Base-by-base conservation (phyloP, 768 basidiomycete genomes). In the Gloeopeniophorella convolvens region DNA sequence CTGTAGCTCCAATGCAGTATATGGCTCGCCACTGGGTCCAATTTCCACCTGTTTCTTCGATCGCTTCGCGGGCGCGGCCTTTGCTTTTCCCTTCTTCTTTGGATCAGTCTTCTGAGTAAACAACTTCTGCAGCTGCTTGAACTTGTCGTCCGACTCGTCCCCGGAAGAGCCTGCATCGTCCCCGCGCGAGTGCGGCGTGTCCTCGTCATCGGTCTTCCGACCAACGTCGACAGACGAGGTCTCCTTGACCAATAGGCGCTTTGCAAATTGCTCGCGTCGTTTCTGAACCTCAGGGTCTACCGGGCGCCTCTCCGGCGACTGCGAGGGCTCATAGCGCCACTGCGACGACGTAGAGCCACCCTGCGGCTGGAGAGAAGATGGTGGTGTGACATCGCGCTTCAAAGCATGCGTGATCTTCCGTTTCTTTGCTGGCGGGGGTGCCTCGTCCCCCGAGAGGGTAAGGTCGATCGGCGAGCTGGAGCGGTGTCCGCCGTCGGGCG, bases 1-100 rank as follows among this genome's bases (percentile, higher is more conserved):
- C 66, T 91, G 90, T 40, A 79, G 66, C 64, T 93, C 90, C 20
- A 91, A 62, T 2, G 86, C 85, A 2, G 89, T 91, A 55, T 82
- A 91, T 9, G 80, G 43, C 62, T 83, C 62, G 0, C 87, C 89
- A 51, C 79, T 76, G 1, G 86, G 83, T 2, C 88, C 89, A 20
- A 83, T 53, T 50, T 73, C 74, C 24, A 66, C 66, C 3, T 51
- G 58, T 47, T 68, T 70, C 58, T 72, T 77, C 34, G 62, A 58
- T 20, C 57, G 54, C 12, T 35, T 48, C 11, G 56, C 53, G 34
- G 60, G 60, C 39, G 59, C 64, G 51, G 46, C 50, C 50, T 55
- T 65, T 11, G 34, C 57, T 15, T 42, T 62, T 36, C 40, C 54
- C 52, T 62, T 65, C 34, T 55, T 54, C 33, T 58, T 68, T 43